Evolutionary conservation across 768 basidiomycete species (phyloP).

Genomic region (Sutorius australiensis): DNA sequence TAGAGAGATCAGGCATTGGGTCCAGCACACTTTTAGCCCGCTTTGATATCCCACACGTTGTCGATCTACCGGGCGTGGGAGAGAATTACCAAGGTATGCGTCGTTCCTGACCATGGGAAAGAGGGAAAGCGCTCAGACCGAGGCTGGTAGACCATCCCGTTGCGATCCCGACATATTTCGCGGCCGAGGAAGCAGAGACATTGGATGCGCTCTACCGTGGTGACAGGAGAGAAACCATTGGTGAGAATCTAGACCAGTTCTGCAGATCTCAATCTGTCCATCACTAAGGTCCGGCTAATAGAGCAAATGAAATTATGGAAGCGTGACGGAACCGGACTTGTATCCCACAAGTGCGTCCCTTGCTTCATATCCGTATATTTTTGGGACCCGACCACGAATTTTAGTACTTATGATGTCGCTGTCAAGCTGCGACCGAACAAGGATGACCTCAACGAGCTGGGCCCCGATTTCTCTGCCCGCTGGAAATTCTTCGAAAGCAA

Average conservation of each 20-base stretch:
- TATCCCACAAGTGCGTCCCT: slow-evolving; percentile 52
- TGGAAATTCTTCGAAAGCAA: slow-evolving; percentile 52
- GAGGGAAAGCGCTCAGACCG: neutral
- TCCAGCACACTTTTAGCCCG: slow-evolving; percentile 43
- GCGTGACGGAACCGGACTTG: slow-evolving; percentile 43
- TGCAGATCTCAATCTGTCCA: slow-evolving; percentile 1
- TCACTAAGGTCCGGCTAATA: slow-evolving; percentile 12
- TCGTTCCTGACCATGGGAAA: neutral
- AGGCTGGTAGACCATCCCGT: slow-evolving; percentile 29
- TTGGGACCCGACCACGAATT: neutral
- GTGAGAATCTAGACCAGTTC: slow-evolving; percentile 29
- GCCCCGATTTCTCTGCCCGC: slow-evolving; percentile 42
- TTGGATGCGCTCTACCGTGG: slow-evolving; percentile 46
- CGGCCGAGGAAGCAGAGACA: slow-evolving; percentile 44
- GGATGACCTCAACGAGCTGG: slow-evolving; percentile 48
- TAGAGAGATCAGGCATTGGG: slow-evolving; percentile 69
- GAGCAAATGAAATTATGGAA: slow-evolving; percentile 34
- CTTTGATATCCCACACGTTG: slow-evolving; percentile 44
- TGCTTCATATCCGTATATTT: neutral
- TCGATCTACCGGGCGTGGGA: slow-evolving; percentile 74
- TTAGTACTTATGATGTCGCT: slow-evolving; percentile 51
- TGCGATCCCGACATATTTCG: slow-evolving; percentile 33
- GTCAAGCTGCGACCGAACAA: slow-evolving; percentile 52
- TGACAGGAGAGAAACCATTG: slow-evolving; percentile 34
- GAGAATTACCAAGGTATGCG: slow-evolving; percentile 56